Percentiles rank a stretch among this genome's conserved stretches.
phyloP scores from a whole-genome alignment of 2,329 filamentous ascomycete genomes.

The Aspergillus glaucus region DNA sequence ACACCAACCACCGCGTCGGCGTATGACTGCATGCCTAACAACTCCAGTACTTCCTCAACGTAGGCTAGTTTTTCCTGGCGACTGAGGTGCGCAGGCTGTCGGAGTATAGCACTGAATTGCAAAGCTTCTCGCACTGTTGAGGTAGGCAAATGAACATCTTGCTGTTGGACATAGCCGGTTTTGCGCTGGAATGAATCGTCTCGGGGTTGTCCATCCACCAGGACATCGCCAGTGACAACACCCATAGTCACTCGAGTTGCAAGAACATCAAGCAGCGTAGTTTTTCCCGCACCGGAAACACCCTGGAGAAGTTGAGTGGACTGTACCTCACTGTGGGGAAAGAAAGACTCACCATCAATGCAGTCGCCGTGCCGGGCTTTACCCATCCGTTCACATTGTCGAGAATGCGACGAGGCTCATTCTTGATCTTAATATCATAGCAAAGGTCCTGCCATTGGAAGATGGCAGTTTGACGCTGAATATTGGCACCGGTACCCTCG shows the following conservation, averaged over 20 bases:
- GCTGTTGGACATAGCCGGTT: constrained; percentile 87
- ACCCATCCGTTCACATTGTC: constrained; percentile 89
- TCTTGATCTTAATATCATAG: constrained; percentile 77
- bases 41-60: constrained; percentile 82
- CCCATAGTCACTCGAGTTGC: constrained; percentile 84
- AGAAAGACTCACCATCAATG: constrained; percentile 52
- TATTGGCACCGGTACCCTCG: constrained; percentile 30
- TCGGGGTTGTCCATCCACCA: constrained; percentile 67
- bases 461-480: constrained; percentile 64
- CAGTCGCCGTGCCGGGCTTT: constrained; percentile 83
- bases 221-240: constrained; percentile 78
- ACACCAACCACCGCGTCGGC: constrained; percentile 88
- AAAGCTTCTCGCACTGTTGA: constrained; percentile 84
- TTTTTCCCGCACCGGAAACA: constrained; percentile 89
- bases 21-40: constrained; percentile 84
- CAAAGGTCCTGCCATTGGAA: constrained; percentile 84
- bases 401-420: constrained; percentile 66
- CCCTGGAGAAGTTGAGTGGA: constrained; percentile 39
- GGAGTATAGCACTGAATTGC: constrained; percentile 75
- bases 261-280: constrained; percentile 78
- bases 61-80: constrained; percentile 75
- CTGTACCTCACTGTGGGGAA: too few species aligned
- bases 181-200: constrained; percentile 84
- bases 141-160: constrained; percentile 80
- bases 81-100: constrained; percentile 70